Evolutionary conservation across 2,329 filamentous ascomycete genomes (phyloP).

Genomic region (Coniella vitis): DNA sequence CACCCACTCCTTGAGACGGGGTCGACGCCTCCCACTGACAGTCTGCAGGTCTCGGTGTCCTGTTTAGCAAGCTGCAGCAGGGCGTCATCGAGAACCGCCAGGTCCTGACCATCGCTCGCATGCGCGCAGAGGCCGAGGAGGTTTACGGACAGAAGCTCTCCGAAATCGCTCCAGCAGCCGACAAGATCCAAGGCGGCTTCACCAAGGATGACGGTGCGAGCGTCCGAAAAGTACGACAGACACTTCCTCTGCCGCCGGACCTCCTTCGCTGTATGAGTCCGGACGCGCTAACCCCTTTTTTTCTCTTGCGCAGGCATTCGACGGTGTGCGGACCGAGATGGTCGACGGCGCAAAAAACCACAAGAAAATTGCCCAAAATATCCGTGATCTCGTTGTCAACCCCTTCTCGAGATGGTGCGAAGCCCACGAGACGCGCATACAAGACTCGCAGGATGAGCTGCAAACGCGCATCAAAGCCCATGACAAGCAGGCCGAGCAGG

Average conservation of each 20-base stretch:
- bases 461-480: constrained; percentile 87
- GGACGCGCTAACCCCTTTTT: neutral
- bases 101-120: constrained; percentile 79
- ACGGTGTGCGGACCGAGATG: constrained; percentile 90
- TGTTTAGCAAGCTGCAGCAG: constrained; percentile 95
- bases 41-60: constrained; percentile 67
- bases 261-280: neutral
- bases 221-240: constrained; percentile 71
- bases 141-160: constrained; percentile 72
- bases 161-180: constrained; percentile 75
- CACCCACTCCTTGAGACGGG: neutral
- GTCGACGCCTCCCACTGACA: constrained; percentile 16
- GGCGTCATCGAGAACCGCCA: constrained; percentile 94
- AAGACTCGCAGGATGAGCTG: constrained; percentile 91
- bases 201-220: constrained; percentile 89
- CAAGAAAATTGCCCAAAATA: constrained; percentile 92
- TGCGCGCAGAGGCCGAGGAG: constrained; percentile 95
- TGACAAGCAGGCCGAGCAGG: constrained; percentile 81
- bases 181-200: constrained; percentile 80
- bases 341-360: constrained; percentile 82
- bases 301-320: constrained; percentile 64
- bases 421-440: constrained; percentile 81
- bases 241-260: neutral
- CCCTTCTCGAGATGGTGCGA: constrained; percentile 97
- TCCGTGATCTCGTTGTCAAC: constrained; percentile 88